These are phyloP conservation scores for Cicer chorassanicum DNA, from an alignment of 306 rosid species.

Conservation along the genomic window DNA sequence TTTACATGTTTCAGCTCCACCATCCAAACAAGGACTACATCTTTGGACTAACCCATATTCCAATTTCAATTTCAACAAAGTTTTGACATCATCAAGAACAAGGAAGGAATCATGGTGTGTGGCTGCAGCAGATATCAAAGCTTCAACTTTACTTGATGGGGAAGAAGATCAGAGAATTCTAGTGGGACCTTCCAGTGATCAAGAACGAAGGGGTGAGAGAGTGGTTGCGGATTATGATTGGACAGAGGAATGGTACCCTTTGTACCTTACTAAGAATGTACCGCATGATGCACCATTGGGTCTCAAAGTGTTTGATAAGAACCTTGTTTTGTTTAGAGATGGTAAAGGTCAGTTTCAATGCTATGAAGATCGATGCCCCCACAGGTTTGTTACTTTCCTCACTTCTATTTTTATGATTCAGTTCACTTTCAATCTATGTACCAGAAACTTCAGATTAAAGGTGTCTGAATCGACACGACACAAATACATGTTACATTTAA, in stretches of 20 bases:
- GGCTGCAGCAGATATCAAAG: slow-evolving; percentile 56
- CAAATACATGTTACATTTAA: too few species aligned
- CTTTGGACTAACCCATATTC: slow-evolving; percentile 36
- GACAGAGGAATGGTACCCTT: slow-evolving; percentile 95
- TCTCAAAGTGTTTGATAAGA: slow-evolving; percentile 75
- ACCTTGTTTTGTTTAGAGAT: slow-evolving; percentile 71
- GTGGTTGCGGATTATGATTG: slow-evolving; percentile 71
- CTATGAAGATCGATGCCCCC: slow-evolving; percentile 90
- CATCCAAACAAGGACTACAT: slow-evolving; percentile 24
- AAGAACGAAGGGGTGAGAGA: slow-evolving; percentile 52
- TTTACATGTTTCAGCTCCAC: slow-evolving; percentile 33
- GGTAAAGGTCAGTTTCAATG: slow-evolving; percentile 65
- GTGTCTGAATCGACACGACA: too few species aligned
- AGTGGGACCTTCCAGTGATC: slow-evolving; percentile 59
- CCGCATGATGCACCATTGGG: slow-evolving; percentile 93
- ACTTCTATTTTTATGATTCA: not conserved
- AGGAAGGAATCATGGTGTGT: slow-evolving; percentile 39
- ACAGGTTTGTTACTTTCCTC: slow-evolving; percentile 55
- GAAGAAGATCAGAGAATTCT: slow-evolving; percentile 54
- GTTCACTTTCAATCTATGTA: too few species aligned
- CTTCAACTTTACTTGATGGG: slow-evolving; percentile 49
- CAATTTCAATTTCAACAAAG: slow-evolving; percentile 37
- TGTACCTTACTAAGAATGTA: slow-evolving; percentile 70
- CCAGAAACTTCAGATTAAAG: too few species aligned
- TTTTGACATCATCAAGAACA: slow-evolving; percentile 9